These are phyloP conservation scores for Termitomyces sp. DNA, from an alignment of 768 basidiomycete genomes.

Conservation along the genomic window DNA sequence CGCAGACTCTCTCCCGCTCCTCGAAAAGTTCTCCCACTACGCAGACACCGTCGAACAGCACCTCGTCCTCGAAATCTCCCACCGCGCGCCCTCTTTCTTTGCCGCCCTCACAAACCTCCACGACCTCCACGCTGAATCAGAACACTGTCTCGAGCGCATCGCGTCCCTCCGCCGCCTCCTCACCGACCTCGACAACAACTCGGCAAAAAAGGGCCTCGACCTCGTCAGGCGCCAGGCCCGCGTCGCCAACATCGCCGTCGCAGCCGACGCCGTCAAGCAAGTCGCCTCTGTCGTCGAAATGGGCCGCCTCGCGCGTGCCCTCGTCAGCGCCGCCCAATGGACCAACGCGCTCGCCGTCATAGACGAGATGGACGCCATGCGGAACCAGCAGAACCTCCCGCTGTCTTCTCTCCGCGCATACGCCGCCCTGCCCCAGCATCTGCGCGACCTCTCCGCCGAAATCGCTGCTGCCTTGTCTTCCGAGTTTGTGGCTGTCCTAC, in stretches of 20 bases:
- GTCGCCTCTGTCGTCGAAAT: constrained; percentile 75
- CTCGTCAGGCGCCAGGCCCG: constrained; percentile 63
- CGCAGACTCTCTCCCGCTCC: constrained; percentile 65
- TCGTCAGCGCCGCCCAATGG: constrained; percentile 88
- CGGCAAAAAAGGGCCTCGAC: constrained; percentile 75
- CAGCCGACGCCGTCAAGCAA: constrained; percentile 58
- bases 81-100: constrained; percentile 92
- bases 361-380: constrained; percentile 59
- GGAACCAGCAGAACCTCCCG: constrained; percentile 41
- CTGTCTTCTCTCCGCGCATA: constrained; percentile 72
- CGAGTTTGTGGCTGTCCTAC: constrained; percentile 71
- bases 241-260: constrained; percentile 52
- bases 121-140: constrained; percentile 85
- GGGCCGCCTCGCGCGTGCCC: constrained; percentile 58
- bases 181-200: constrained; percentile 67
- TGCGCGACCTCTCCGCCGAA: constrained; percentile 67
- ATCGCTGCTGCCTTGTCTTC: constrained; percentile 73
- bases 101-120: constrained; percentile 93
- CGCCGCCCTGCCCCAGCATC: constrained; percentile 65
- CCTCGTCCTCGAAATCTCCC: constrained; percentile 86
- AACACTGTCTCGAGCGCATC: constrained; percentile 75
- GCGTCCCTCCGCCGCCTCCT: constrained; percentile 66
- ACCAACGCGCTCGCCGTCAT: constrained; percentile 75
- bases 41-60: constrained; percentile 94
- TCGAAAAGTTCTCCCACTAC: constrained; percentile 88